Evolutionary conservation across 169 alveolate genomes (phyloP), one percentile per base, ranked within the genome.

Genomic region (Plasmodium cynomolgi): DNA sequence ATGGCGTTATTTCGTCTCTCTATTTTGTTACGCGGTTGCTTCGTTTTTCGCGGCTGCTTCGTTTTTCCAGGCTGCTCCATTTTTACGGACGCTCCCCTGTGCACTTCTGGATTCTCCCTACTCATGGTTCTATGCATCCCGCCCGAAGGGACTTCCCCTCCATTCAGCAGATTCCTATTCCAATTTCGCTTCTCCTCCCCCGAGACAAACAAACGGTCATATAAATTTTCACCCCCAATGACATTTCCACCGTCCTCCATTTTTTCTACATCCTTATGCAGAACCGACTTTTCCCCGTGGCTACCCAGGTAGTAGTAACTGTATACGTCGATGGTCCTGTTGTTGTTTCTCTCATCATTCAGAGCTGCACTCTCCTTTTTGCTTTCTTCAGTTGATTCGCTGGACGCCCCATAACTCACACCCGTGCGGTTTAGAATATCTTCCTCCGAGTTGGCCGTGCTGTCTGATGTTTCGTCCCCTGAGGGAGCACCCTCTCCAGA

Each of bases 271-370:
- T 84, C 17, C 5, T 23, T 84, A 1, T 68, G 31, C 15, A 15
- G 79, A 75, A 11, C 72, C 3, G 31, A n/a, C 23, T 77, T 41
- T 7, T 1, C 31, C 68, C 11, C 37, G 13, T 85, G 20, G n/a
- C 62, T 86, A 37, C 81, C 81, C 47, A 56, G 17, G 72, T 75
- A 86, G 56, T 86, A 86, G 71, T 77, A 86, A 34, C 68, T 75
- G 68, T 86, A 86, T 34, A 86, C 81, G 68, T 86, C 86, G 1
- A 86, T 20, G 13, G 93, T 86, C 6, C 39, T 68, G 33, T 77
- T 31, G n/a, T 54, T 86, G 20, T 34, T 50, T 34, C 15, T 13
- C 37, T 83, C 73, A 1, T 83, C 26, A 8, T 20, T 34, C 39
- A 29, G 71, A 72, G 17, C 47, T 31, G 26, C 62, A 34, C 41